Base-by-base conservation (phyloP, 2,329 filamentous ascomycete genomes). In the Corinectria fuckeliana region DNA sequence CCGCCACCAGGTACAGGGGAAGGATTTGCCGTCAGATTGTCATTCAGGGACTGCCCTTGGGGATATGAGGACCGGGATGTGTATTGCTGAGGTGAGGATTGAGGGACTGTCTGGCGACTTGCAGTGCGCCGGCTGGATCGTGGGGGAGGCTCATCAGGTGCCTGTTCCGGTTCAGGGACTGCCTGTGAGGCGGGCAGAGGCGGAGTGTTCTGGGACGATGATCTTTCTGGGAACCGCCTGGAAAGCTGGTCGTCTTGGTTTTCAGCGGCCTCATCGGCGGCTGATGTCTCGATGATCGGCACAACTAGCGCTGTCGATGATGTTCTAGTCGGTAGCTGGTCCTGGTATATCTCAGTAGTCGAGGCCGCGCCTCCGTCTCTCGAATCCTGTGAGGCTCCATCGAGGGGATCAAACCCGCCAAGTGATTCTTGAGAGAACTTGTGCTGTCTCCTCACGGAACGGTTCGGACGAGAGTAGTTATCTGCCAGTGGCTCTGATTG, bases 1-100 rank as follows among this genome's bases (percentile, higher is more conserved):
- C 81, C 86, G 55, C 87, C 88, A 11, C 90, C 90, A 20, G 90
- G 88, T 2, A 94, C 77, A 25, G 87, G 81, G n/a, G 91, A 87
- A 3, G 90, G 86, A 23, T 65, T 72, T 13, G 74, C 68, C 3
- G 71, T 64, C 10, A 72, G 58, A 25, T 69, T 71, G n/a, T 75
- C 72, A 34, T 58, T 71, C 18, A 72, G 42, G 3, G 71, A 65
- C 51, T 71, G 69, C 11, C 66, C 65, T 57, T 71, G 69, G 13
- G 67, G 67, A 36, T 70, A 66, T 23, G 65, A 67, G 13, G 69
- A 68, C 7, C 69, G 68, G 18, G 72, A 68, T 21, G 66, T 70
- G 48, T 72, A 65, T 30, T 74, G 68, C 16, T 71, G 69, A 38
- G 64, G 61, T 26, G 67, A 55, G 13, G 63, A 44, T 59, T 70